Base-by-base conservation (phyloP, 2,329 filamentous ascomycete species). In the Cladosporium austrohemisphaericum region DNA sequence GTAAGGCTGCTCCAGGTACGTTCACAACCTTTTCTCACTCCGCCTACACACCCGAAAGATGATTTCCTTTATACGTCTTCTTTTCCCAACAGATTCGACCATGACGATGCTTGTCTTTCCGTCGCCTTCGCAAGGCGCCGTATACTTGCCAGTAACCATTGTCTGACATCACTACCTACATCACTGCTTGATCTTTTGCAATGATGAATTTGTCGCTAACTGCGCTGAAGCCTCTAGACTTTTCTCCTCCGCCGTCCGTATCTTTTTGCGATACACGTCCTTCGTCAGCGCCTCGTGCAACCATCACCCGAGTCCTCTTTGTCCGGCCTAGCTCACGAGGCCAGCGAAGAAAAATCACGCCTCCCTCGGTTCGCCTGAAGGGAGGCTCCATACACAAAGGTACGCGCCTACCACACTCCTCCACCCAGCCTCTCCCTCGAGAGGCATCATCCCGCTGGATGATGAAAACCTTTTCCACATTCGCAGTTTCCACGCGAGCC, bases 131-230 rank as follows among this genome's bases (percentile, higher is more conserved):
- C 78, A 76, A 74, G 76, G 69, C 66, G 78, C 83, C 88, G 86
- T 85, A 68, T 90, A 90, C 86, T 90, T 87, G 86, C 86, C 86
- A 91, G 86, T 90, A 90, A 84, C 76, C 71, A 74, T 79, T 83
- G 83, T 87, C 86, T 89, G 86, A 89, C 72, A 60, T n/a, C 22
- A 16, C 18, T 28, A 37, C 18, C 41, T 26, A 50, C 49, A 26
- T 20, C 49, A 14, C 18, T 19, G 38, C 45, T 44, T 29, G 3
- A 29, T 14, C 11, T 26, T 11, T 18, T 29, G 25, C 35, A 38
- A 19, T 7, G 33, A 22, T 37, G 33, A 47, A 29, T 19, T 33
- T 22, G 13, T 29, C 44, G 26, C 44, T 47, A 28, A 41, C 45
- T 29, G 18, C 38, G 18, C n/a, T 19, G 41, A 43, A 32, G 31